phyloP scores from a whole-genome alignment of 192 early-diverging fungal genomes.

The Coemansia guatemalensis region DNA sequence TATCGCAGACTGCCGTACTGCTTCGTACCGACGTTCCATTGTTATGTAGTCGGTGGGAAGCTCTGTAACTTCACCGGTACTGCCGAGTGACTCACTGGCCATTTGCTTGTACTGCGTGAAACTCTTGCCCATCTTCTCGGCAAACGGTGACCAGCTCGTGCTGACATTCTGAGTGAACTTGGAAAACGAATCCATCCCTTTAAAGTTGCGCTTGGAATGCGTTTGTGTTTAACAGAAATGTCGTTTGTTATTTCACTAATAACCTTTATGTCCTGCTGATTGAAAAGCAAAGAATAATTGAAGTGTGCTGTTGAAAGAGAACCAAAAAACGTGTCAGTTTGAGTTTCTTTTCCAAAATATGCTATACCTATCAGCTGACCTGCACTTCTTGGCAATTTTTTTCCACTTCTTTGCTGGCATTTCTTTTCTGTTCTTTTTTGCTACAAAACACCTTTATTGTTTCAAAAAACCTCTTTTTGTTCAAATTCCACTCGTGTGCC shows the following conservation, averaged over 20 bases:
- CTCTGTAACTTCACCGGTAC: conserved; percentile 80
- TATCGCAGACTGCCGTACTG: conserved; percentile 31
- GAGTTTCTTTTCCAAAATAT: too few relatives aligned
- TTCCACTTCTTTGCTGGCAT: too few relatives aligned
- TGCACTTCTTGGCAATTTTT: too few relatives aligned
- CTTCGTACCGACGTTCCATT: conserved; percentile 68
- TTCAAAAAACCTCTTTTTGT: background rate
- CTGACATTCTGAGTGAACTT: conserved; percentile 53
- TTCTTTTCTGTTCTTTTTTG: too few relatives aligned
- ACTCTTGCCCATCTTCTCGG: conserved; percentile 47
- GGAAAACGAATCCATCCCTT: conserved; percentile 53
- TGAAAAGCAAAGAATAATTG: too few relatives aligned
- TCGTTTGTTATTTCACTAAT: background rate
- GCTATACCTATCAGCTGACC: too few relatives aligned
- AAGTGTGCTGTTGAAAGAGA: too few relatives aligned
- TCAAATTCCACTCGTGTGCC: background rate
- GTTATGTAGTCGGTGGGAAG: conserved; percentile 92
- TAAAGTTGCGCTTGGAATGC: background rate
- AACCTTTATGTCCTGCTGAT: too few relatives aligned
- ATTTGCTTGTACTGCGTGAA: conserved; percentile 62
- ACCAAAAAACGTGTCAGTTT: too few relatives aligned
- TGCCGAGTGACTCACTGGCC: conserved; percentile 87
- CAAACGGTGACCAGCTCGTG: conserved; percentile 50
- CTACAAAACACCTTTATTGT: background rate
- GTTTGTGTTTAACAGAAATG: background rate